Evolutionary conservation across 352 stramenopile species (phyloP).

Genomic region (Globisporangium apiculatum): DNA sequence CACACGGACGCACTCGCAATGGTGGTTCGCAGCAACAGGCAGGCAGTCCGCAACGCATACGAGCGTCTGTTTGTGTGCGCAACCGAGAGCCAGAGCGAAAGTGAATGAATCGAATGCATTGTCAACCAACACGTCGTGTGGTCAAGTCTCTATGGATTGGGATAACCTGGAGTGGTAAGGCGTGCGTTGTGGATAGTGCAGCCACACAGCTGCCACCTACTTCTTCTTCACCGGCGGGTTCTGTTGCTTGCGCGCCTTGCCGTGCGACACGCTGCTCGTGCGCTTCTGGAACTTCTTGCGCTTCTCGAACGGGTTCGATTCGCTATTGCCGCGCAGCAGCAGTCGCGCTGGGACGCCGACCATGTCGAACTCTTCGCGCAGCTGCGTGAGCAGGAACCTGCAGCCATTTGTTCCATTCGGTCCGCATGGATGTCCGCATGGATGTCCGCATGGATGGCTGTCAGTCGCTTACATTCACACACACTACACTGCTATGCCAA

Average conservation of each 20-base stretch:
- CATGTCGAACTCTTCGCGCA: conserved; percentile 84
- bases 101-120: not conserved
- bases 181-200: no score
- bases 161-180: no score
- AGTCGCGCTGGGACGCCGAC: conserved; percentile 70
- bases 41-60: not conserved
- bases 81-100: not conserved
- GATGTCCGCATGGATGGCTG: no score
- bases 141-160: not conserved
- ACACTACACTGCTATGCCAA: not conserved
- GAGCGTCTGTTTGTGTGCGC: no score
- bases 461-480: no score
- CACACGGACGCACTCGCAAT: not conserved
- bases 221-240: conserved; percentile 4
- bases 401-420: not conserved
- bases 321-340: conserved; percentile 66
- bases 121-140: not conserved
- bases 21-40: not conserved
- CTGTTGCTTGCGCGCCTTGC: conserved; percentile 34
- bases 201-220: not conserved
- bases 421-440: no score
- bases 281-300: conserved; percentile 79
- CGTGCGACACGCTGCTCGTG: conserved; percentile 51
- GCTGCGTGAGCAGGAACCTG: conserved; percentile 64
- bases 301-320: conserved; percentile 76